Evolutionary conservation across 768 basidiomycete genomes (phyloP), one percentile per base, ranked within the genome.

Genomic region (Punctularia strigosozonata): DNA sequence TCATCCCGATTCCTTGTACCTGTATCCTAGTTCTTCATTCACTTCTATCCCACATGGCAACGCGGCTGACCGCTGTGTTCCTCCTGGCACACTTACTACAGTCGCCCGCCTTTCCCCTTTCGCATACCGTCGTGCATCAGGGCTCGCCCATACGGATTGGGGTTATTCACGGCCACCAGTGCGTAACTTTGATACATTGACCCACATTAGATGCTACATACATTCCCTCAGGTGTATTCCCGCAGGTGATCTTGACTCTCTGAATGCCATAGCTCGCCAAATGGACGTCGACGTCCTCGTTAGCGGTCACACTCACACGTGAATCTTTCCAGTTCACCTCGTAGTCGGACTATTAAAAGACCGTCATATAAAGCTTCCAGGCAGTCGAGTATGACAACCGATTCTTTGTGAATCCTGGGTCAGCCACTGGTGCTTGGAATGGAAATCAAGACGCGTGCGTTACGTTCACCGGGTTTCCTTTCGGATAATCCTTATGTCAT

Each of bases 211-310:
- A n/a, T n/a, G n/a, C n/a, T n/a, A n/a, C n/a, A n/a, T n/a, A n/a
- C n/a, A n/a, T n/a, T n/a, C n/a, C n/a, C n/a, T n/a, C n/a, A n/a
- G n/a, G n/a, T n/a, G 75, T 51, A 73, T 97, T 30, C 94, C 95
- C 1, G 78, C 81, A 0, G 95, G 92, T 12, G 91, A 95, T 55
- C 67, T 90, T 3, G 90, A 95, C 52, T 80, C 86, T n/a, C 68
- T 98, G 31, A 80, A 76, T 38, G 72, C 86, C 3, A 74, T 92
- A 39, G 90, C 92, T 13, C 65, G 94, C 25, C 89, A 92, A 61
- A 89, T 99, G 86, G 94, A 98, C 55, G 95, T 97, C 3, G 95
- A 99, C 52, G 89, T 99, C 0, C 67, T 98, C 25, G 63, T 98
- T 17, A 87, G 82, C 2, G 95, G 95, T 0, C 90, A 90, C 51